Evolutionary conservation across 352 stramenopile species (phyloP).

Genomic region (Thraustochytrium striatum): DNA sequence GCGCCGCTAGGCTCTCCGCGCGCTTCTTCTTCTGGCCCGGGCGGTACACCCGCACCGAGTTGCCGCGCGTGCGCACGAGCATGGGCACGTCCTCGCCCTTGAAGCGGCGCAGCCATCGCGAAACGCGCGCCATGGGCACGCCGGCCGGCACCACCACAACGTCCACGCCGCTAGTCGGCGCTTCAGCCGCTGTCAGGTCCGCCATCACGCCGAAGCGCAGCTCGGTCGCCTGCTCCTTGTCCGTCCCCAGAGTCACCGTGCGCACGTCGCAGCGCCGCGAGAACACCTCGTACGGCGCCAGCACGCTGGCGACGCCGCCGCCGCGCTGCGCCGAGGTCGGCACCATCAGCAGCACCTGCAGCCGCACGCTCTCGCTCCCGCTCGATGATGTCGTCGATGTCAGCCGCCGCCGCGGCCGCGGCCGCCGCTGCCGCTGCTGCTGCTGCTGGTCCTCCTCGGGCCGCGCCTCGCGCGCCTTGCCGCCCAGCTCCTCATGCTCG

Average conservation of each 20-base stretch:
- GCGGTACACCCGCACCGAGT: neutral
- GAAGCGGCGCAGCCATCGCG: neutral
- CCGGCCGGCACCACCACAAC: neutral
- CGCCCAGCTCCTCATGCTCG: too few relatives aligned
- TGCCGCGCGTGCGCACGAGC: neutral
- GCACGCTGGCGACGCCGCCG: too few relatives aligned
- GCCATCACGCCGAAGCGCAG: neutral
- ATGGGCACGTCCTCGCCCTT: neutral
- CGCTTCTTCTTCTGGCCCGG: neutral
- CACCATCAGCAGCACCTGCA: too few relatives aligned
- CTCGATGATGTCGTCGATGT: too few relatives aligned
- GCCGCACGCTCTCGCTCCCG: too few relatives aligned
- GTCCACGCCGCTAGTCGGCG: neutral
- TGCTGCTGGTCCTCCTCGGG: too few relatives aligned
- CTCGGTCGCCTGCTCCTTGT: neutral
- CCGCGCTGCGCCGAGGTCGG: too few relatives aligned
- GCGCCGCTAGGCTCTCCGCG: too few relatives aligned
- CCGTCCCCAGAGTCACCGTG: neutral
- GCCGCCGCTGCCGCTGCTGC: too few relatives aligned
- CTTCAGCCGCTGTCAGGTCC: neutral
- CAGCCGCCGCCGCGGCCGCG: too few relatives aligned
- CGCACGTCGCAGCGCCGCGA: neutral
- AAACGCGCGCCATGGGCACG: neutral
- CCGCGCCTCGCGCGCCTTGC: too few relatives aligned
- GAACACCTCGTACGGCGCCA: neutral